These are phyloP conservation scores for Leccinum solheimii DNA, from an alignment of 1,284 basidiomycete species.

Conservation along the genomic window DNA sequence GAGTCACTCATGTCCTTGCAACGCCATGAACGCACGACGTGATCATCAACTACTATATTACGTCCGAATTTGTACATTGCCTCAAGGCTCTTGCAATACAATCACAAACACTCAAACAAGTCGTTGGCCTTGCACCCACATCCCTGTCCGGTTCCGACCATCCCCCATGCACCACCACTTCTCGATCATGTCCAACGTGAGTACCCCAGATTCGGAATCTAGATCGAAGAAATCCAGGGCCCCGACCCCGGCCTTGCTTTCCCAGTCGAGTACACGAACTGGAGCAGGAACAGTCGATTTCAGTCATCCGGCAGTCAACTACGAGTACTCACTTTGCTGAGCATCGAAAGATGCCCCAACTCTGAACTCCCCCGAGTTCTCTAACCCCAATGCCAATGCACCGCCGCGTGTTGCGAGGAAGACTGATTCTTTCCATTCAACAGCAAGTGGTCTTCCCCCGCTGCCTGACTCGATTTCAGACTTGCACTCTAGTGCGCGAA, in stretches of 20 bases:
- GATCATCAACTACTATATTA: neutral
- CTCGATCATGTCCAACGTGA: constrained; percentile 64
- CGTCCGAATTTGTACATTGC: constrained; percentile 6
- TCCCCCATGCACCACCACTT: constrained; percentile 89
- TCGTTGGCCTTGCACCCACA: constrained; percentile 73
- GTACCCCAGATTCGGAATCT: constrained; percentile 18
- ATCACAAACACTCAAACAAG: constrained; percentile 22
- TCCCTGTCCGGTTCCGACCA: constrained; percentile 55
- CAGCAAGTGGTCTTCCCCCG: constrained; percentile 37
- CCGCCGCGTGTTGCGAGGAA: constrained; percentile 82
- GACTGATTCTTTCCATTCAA: constrained; percentile 80
- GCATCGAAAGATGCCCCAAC: constrained; percentile 80
- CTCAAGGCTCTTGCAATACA: constrained; percentile 18
- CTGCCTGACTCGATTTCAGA: neutral
- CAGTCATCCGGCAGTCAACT: neutral
- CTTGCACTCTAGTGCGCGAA: constrained; percentile 35
- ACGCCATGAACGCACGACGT: constrained; percentile 3
- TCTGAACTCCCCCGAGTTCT: constrained; percentile 52
- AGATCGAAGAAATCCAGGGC: constrained; percentile 70
- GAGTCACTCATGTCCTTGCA: constrained; percentile 23
- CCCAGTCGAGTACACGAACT: constrained; percentile 61
- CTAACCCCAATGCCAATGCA: constrained; percentile 61
- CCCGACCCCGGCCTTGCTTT: constrained; percentile 62
- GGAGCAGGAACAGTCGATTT: neutral
- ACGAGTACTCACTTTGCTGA: constrained; percentile 63